These are phyloP conservation scores for Fusarium caatingaense DNA, from an alignment of 2,329 filamentous ascomycete species.

Conservation along the genomic window DNA sequence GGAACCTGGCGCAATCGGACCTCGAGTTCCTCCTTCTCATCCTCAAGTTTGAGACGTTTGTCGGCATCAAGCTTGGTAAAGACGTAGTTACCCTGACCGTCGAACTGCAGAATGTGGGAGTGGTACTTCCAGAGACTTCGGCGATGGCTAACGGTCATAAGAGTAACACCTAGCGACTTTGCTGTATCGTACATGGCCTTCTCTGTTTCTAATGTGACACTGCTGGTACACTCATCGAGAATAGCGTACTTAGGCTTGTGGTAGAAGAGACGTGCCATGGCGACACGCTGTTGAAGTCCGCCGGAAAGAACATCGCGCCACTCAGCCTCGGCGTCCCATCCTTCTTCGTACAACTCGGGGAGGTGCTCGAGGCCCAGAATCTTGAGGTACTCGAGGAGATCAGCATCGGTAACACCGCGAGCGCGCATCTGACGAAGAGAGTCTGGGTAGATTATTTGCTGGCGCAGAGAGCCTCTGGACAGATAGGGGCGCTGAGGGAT, in stretches of 20 bases:
- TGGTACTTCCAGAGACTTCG: constrained; percentile 97
- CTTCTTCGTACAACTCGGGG: constrained; percentile 78
- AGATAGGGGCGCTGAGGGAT: constrained; percentile 96
- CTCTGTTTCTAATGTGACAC: constrained; percentile 94
- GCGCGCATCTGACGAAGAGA: constrained; percentile 86
- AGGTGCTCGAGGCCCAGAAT: constrained; percentile 87
- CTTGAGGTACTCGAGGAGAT: constrained; percentile 80
- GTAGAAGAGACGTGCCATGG: constrained; percentile 95
- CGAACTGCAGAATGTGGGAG: constrained; percentile 92
- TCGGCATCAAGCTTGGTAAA: constrained; percentile 94
- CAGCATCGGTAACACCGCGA: constrained; percentile 83
- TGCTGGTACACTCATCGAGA: constrained; percentile 94
- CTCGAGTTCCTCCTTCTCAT: constrained; percentile 96
- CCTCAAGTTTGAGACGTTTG: constrained; percentile 84
- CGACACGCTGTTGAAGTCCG: constrained; percentile 93
- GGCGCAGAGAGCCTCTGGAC: constrained; percentile 88
- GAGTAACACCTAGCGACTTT: constrained; percentile 88
- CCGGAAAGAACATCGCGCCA: constrained; percentile 95
- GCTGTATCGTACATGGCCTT: constrained; percentile 97
- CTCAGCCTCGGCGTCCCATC: constrained; percentile 94
- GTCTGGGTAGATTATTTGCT: constrained; percentile 98
- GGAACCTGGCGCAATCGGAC: constrained; percentile 85
- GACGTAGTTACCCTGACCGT: constrained; percentile 90
- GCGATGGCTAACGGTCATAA: constrained; percentile 96
- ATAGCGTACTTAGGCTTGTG: constrained; percentile 94